phyloP scores from a whole-genome alignment of 768 basidiomycete species.

The Gelatoporia subvermispora region DNA sequence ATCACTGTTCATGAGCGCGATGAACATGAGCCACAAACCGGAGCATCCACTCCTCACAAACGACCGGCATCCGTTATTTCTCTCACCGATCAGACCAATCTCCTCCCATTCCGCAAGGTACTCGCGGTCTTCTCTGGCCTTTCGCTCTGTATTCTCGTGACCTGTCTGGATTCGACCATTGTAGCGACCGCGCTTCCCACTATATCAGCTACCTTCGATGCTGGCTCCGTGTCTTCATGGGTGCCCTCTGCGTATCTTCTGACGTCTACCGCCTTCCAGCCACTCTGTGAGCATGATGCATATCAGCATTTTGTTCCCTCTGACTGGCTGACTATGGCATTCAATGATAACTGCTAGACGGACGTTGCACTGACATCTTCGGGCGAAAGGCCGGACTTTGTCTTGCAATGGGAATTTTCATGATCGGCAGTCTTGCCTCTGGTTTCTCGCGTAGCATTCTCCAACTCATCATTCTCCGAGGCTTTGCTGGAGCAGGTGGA shows the following conservation, averaged over 20 bases:
- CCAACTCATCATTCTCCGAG: conserved; percentile 66
- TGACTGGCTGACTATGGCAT: conserved; percentile 29
- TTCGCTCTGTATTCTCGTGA: conserved; percentile 55
- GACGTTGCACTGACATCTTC: conserved; percentile 63
- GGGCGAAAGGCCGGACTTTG: conserved; percentile 59
- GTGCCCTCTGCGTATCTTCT: conserved; percentile 70
- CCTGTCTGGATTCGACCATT: conserved; percentile 66
- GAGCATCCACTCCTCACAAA: no score
- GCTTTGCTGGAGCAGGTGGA: conserved; percentile 65
- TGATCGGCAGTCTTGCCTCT: conserved; percentile 60
- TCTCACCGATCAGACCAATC: conserved; percentile 73
- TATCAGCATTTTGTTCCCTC: conserved; percentile 3
- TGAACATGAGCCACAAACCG: no score
- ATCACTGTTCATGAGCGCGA: no score
- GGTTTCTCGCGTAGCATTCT: conserved; percentile 62
- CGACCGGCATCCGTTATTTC: conserved; percentile 1
- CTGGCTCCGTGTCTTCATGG: conserved; percentile 62
- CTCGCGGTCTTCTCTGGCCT: conserved; percentile 59
- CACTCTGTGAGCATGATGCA: conserved; percentile 24
- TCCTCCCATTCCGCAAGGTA: conserved; percentile 60
- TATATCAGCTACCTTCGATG: conserved; percentile 59
- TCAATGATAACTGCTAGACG: conserved; percentile 26
- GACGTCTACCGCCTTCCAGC: conserved; percentile 61
- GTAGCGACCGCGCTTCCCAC: conserved; percentile 73
- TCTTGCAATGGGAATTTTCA: conserved; percentile 56